Evolutionary conservation across 345 rosid genomes (phyloP), one percentile per base, ranked within the genome.

Genomic region (Syzygium jambos): DNA sequence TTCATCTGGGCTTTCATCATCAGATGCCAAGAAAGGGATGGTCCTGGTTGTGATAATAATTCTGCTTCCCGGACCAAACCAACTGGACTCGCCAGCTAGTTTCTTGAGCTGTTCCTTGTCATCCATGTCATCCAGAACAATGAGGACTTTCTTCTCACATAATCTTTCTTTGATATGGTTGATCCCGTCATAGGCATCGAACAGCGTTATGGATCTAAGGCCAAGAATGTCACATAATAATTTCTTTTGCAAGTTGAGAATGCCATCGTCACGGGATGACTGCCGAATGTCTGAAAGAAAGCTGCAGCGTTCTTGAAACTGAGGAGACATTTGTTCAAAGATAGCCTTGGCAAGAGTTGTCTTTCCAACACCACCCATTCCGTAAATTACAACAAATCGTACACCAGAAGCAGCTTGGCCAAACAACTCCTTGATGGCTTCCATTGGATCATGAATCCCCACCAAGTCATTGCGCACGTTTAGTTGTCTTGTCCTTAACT

Each of bases 331-430:
- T 30, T 49, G 30, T 14, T 89, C 65, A 51, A 55, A 89, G 84
- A 88, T 82, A 51, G 51, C 56, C 25, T 86, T 86, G 51, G 89
- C 90, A 25, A 86, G 85, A 52, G 87, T 52, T 86, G 87, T 86
- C 87, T 73, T 86, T 8, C 87, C 87, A 23, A 77, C 57, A 3
- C 92, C 92, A 9, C 85, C 90, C 85, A 86, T 87, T 8, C 90
- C 92, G 41, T 55, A 54, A 19, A 89, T 55, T 25, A 87, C 92
- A 51, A 90, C 87, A 38, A 84, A 52, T 23, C 63, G 84, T 14
- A 86, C 84, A 86, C 38, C 87, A 25, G 34, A 16, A 13, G 84
- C 21, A 4, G 77, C 68, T 17, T 34, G 41, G 52, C 46, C 78
- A 30, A 85, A 43, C 73, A 85, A 55, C 78, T 59, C 77, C 23